phyloP scores from a whole-genome alignment of 2,329 filamentous ascomycete genomes.

The Pseudonectria buxi region DNA sequence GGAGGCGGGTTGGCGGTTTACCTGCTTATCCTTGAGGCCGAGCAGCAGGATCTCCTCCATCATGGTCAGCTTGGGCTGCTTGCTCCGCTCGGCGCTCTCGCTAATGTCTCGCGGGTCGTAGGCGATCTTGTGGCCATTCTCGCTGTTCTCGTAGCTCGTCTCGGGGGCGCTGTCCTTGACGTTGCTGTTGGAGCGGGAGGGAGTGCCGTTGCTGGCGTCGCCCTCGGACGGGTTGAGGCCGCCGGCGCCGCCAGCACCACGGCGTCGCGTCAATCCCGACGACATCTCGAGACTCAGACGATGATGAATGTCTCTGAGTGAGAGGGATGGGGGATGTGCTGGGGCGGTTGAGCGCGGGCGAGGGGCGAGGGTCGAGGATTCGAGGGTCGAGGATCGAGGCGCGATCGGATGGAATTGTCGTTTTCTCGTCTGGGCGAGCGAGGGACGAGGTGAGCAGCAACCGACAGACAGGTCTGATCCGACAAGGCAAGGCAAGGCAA shows the following conservation, averaged over 20 bases:
- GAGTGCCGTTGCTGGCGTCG: slow-evolving; percentile 47
- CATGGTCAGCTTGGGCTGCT: slow-evolving; percentile 95
- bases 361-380: not conserved
- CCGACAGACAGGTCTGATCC: too few species aligned
- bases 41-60: slow-evolving; percentile 98
- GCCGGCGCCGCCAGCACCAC: slow-evolving; percentile 63
- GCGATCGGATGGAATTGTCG: not conserved
- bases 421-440: too few species aligned
- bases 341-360: not conserved
- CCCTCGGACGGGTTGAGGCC: slow-evolving; percentile 49
- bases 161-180: slow-evolving; percentile 51
- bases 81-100: slow-evolving; percentile 91
- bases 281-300: slow-evolving; percentile 18
- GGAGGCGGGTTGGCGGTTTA: slow-evolving; percentile 35
- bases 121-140: slow-evolving; percentile 98
- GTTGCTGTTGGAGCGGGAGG: slow-evolving; percentile 52
- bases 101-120: slow-evolving; percentile 96
- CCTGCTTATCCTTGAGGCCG: slow-evolving; percentile 98
- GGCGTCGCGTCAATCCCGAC: slow-evolving; percentile 56
- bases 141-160: slow-evolving; percentile 84
- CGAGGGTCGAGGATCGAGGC: not conserved
- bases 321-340: not conserved
- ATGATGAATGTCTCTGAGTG: too few species aligned
- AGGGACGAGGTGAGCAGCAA: too few species aligned
- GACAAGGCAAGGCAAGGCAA: too few species aligned